Evolutionary conservation across 768 basidiomycete species (phyloP).

Genomic region (Auricularia sp.): DNA sequence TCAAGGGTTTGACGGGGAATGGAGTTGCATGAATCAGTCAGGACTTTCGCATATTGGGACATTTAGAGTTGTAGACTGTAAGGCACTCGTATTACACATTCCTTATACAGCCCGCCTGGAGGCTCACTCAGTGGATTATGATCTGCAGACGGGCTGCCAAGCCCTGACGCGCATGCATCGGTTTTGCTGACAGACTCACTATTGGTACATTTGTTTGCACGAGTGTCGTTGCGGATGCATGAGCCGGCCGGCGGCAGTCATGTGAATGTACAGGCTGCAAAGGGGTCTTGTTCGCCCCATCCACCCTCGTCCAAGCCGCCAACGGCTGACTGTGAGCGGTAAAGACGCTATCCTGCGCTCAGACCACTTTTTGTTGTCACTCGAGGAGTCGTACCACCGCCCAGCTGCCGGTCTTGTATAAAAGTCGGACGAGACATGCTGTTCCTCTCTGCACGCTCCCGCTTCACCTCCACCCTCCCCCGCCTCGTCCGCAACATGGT

Average conservation of each 20-base stretch:
- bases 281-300: background rate
- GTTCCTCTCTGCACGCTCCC: background rate
- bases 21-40: background rate
- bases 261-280: background rate
- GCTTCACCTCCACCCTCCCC: background rate
- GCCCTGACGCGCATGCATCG: too few relatives aligned
- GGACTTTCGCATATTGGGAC: too few relatives aligned
- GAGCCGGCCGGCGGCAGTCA: background rate
- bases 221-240: background rate
- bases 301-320: background rate
- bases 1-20: background rate
- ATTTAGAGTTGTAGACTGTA: too few relatives aligned
- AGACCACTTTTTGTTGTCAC: background rate
- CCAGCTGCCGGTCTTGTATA: background rate
- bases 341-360: background rate
- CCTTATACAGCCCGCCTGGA: too few relatives aligned
- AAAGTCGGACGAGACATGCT: background rate
- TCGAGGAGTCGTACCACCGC: background rate
- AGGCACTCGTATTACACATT: too few relatives aligned
- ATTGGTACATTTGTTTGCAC: too few relatives aligned
- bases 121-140: background rate
- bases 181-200: too few relatives aligned
- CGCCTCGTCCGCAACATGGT: background rate
- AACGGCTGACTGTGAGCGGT: background rate
- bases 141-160: background rate